Evolutionary conservation across 164 flowering plant species (phyloP).

Genomic region (Aristolochia californica): DNA sequence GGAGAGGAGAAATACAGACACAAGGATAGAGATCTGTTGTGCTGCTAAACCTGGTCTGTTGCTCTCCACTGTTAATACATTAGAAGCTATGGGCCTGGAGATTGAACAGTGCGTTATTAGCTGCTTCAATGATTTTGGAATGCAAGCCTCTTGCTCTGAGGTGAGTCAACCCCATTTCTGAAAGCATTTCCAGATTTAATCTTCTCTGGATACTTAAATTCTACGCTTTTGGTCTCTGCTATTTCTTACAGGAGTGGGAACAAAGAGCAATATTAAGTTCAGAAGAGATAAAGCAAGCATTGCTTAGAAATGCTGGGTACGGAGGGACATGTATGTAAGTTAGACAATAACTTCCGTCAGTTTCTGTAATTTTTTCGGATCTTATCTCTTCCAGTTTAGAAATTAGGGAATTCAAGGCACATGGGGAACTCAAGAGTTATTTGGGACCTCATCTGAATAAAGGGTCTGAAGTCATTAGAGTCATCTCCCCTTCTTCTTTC

Average conservation of each 20-base stretch:
- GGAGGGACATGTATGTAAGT: constrained; percentile 67
- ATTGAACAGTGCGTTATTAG: constrained; percentile 91
- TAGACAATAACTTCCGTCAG: not conserved
- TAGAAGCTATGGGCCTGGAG: constrained; percentile 84
- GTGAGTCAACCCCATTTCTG: constrained; percentile 17
- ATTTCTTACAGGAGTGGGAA: constrained; percentile 39
- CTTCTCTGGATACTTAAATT: not conserved
- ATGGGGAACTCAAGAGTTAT: not conserved
- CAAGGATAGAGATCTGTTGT: constrained; percentile 63
- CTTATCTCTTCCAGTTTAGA: not conserved
- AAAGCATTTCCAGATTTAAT: not conserved
- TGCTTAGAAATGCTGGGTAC: constrained; percentile 79
- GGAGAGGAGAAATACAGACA: constrained; percentile 50
- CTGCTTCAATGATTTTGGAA: constrained; percentile 78
- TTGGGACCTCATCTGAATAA: too few species aligned
- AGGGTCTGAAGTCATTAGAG: too few species aligned
- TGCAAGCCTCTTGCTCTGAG: constrained; percentile 91
- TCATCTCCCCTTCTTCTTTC: too few species aligned
- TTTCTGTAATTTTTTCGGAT: not conserved
- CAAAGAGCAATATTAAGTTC: constrained; percentile 27
- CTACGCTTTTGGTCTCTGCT: not conserved
- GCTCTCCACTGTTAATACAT: constrained; percentile 51
- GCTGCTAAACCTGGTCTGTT: constrained; percentile 65
- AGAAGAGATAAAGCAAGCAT: constrained; percentile 74
- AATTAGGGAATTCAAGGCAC: not conserved